A percentile compares a stretch with the other conserved stretches of the same genome.
Conservation (phyloP, 805 yeast species). For the Pichia insulana region DNA sequence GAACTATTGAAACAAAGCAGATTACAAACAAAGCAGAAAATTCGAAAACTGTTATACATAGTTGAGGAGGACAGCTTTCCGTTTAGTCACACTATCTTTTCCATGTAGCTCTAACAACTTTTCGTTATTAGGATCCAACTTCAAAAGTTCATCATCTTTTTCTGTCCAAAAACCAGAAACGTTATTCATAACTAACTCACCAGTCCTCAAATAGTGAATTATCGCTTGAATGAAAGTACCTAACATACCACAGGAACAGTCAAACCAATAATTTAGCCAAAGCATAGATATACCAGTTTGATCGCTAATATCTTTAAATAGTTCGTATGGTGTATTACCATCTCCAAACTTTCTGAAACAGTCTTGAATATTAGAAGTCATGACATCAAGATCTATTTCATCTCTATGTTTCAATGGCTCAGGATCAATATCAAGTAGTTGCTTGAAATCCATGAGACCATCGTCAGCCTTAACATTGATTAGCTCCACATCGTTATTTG, state of each 20-base stretch:
- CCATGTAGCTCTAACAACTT: slow-evolving; percentile 25
- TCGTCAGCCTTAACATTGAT: slow-evolving; percentile 12
- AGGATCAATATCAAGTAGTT: slow-evolving; percentile 21
- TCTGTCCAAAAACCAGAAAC: slow-evolving; percentile 27
- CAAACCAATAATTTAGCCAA: slow-evolving; percentile 29
- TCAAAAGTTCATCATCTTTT: slow-evolving; percentile 24
- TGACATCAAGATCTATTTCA: slow-evolving; percentile 15
- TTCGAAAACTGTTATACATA: too few species aligned
- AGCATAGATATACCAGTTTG: slow-evolving; percentile 24
- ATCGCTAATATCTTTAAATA: slow-evolving; percentile 23
- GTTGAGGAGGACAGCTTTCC: slow-evolving; percentile 23
- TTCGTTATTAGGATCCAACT: slow-evolving; percentile 16
- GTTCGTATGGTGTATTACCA: slow-evolving; percentile 20
- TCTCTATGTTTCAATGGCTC: slow-evolving; percentile 24
- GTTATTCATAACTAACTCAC: slow-evolving; percentile 21
- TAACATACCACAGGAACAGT: slow-evolving; percentile 28
- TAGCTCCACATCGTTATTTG: slow-evolving; percentile 5
- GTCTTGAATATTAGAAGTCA: slow-evolving; percentile 18
- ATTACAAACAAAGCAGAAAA: too few species aligned
- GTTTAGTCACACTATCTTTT: slow-evolving; percentile 23
- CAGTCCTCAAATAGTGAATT: slow-evolving; percentile 22
- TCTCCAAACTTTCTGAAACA: slow-evolving; percentile 22
- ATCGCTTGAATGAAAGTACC: slow-evolving; percentile 25
- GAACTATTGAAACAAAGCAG: too few species aligned
- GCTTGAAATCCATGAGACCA: slow-evolving; percentile 14